phyloP scores from a whole-genome alignment of 2,329 filamentous ascomycete genomes.

The Colletotrichum sp. region DNA sequence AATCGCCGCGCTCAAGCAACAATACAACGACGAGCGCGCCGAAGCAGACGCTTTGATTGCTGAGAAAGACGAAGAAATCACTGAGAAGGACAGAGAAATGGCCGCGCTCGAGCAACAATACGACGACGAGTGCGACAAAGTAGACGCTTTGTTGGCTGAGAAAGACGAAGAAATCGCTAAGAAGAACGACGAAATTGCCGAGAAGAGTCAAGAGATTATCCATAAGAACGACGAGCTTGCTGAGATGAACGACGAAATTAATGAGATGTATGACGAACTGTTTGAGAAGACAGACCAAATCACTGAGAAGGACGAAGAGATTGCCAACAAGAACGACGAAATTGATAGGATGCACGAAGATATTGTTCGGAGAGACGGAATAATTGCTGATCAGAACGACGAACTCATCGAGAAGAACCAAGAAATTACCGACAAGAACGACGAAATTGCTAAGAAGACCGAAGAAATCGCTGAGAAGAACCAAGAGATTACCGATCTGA shows the following conservation, averaged over 20 bases:
- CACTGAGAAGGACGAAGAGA: background rate
- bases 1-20: background rate
- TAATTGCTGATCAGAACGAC: no score
- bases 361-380: no score
- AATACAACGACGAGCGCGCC: background rate
- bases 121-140: no score
- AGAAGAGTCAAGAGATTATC: no score
- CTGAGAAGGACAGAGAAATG: background rate
- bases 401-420: no score
- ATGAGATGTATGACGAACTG: background rate
- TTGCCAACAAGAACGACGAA: background rate
- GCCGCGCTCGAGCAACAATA: no score
- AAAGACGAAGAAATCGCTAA: no score
- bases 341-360: background rate
- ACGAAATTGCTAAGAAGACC: background rate
- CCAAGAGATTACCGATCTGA: no score
- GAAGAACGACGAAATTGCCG: no score
- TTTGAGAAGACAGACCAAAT: background rate
- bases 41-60: background rate
- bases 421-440: background rate
- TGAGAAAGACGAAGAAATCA: background rate
- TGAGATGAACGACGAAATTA: background rate
- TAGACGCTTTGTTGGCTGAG: no score
- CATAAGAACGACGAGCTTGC: no score
- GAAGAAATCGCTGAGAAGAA: background rate